Conservation (phyloP, 441 rosid genomes). For the Bocquillonia castaneifolia region DNA sequence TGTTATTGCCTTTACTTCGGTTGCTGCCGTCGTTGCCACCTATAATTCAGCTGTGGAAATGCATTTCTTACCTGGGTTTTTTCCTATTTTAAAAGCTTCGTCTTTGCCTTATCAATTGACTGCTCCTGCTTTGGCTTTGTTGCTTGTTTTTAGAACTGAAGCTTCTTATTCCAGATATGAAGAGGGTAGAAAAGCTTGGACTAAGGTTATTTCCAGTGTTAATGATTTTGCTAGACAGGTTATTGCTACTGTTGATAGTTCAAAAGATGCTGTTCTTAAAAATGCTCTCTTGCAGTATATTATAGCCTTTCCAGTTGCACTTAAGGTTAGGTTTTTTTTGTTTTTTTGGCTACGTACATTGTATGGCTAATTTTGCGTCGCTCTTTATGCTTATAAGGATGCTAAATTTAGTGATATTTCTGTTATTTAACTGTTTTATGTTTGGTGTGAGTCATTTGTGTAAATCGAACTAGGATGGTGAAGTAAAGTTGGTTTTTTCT, state of each 20-base stretch:
- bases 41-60: slow-evolving; percentile 65
- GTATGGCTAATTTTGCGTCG: neutral
- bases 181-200: slow-evolving; percentile 85
- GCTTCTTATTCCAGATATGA: slow-evolving; percentile 90
- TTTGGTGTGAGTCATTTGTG: neutral
- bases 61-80: slow-evolving; percentile 54
- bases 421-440: neutral
- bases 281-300: slow-evolving; percentile 59
- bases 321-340: slow-evolving; percentile 47
- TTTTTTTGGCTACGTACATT: too few species aligned
- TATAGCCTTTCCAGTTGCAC: slow-evolving; percentile 80
- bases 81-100: slow-evolving; percentile 64
- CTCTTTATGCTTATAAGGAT: neutral
- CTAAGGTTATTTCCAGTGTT: slow-evolving; percentile 56
- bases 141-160: slow-evolving; percentile 83
- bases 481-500: neutral
- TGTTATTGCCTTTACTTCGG: slow-evolving; percentile 61
- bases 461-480: neutral
- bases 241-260: slow-evolving; percentile 46
- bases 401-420: neutral
- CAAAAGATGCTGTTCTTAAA: slow-evolving; percentile 46
- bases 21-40: slow-evolving; percentile 52
- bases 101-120: slow-evolving; percentile 89
- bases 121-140: slow-evolving; percentile 82
- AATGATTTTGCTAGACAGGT: slow-evolving; percentile 72